Conservation (phyloP, 1,139 yeast genomes). For the Magnusiomyces suaveolens region DNA sequence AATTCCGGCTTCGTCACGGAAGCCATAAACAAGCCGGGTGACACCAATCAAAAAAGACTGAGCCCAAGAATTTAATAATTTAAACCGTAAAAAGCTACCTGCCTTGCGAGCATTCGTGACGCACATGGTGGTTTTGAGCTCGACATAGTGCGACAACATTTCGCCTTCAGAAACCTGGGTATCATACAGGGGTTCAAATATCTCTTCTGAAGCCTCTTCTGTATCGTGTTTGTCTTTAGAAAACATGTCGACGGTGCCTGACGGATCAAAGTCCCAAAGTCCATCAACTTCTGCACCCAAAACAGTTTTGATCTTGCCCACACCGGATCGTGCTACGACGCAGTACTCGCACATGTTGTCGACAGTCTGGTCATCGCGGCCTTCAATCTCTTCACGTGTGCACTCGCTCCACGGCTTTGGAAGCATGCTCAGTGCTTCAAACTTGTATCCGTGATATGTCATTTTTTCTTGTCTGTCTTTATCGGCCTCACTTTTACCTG, state of each 20-base stretch:
- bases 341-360: conserved; percentile 69
- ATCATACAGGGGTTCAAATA: background rate
- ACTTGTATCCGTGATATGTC: conserved; percentile 54
- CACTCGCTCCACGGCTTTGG: conserved; percentile 67
- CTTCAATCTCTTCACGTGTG: conserved; percentile 56
- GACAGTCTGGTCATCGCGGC: conserved; percentile 45
- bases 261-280: conserved; percentile 70
- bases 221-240: conserved; percentile 14
- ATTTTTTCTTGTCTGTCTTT: conserved; percentile 24
- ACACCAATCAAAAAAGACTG: conserved; percentile 86
- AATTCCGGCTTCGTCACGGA: conserved; percentile 61
- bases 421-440: conserved; percentile 69
- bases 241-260: conserved; percentile 20
- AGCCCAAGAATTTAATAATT: conserved; percentile 81
- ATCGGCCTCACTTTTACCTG: conserved; percentile 19
- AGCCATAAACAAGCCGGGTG: conserved; percentile 70
- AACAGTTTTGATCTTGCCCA: conserved; percentile 58
- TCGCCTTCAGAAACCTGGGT: conserved; percentile 21
- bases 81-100: conserved; percentile 48
- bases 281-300: conserved; percentile 92
- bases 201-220: conserved; percentile 8
- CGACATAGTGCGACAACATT: conserved; percentile 67
- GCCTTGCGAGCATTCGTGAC: conserved; percentile 47
- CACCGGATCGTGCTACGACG: conserved; percentile 71
- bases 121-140: conserved; percentile 62